Evolutionary conservation across 1,284 basidiomycete species (phyloP).

Genomic region (Stereum hirsutum): DNA sequence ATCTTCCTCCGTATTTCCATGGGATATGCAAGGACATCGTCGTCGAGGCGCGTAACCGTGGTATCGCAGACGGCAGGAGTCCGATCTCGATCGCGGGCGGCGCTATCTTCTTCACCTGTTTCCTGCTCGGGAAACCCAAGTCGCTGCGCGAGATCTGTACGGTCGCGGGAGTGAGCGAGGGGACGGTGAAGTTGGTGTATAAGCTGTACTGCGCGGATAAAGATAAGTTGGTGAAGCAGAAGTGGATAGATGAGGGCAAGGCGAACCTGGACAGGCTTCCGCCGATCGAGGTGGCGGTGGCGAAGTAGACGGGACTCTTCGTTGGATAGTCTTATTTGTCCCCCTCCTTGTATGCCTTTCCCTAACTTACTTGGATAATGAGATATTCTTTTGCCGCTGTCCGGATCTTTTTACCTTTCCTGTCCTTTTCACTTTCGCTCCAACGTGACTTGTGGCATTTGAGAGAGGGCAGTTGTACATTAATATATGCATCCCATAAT

Average conservation of each 20-base stretch:
- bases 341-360: too few species aligned
- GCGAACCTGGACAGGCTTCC: constrained; percentile 46
- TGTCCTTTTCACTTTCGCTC: too few species aligned
- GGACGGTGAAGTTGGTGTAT: constrained; percentile 89
- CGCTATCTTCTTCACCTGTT: constrained; percentile 89
- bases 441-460: too few species aligned
- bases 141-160: constrained; percentile 79
- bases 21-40: constrained; percentile 84
- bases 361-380: too few species aligned
- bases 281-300: too few species aligned
- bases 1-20: constrained; percentile 77
- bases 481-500: too few species aligned
- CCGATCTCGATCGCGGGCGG: constrained; percentile 96
- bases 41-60: constrained; percentile 69
- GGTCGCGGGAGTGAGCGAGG: constrained; percentile 97
- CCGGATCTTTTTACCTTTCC: too few species aligned
- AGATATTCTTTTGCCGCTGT: too few species aligned
- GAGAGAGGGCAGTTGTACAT: too few species aligned
- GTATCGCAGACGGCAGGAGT: constrained; percentile 87
- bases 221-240: constrained; percentile 70
- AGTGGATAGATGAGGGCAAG: constrained; percentile 75
- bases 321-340: too few species aligned
- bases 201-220: constrained; percentile 58
- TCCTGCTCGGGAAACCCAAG: constrained; percentile 69
- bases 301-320: too few species aligned